Conservation (phyloP, 768 basidiomycete genomes). For the Cystofilobasidium macerans region DNA sequence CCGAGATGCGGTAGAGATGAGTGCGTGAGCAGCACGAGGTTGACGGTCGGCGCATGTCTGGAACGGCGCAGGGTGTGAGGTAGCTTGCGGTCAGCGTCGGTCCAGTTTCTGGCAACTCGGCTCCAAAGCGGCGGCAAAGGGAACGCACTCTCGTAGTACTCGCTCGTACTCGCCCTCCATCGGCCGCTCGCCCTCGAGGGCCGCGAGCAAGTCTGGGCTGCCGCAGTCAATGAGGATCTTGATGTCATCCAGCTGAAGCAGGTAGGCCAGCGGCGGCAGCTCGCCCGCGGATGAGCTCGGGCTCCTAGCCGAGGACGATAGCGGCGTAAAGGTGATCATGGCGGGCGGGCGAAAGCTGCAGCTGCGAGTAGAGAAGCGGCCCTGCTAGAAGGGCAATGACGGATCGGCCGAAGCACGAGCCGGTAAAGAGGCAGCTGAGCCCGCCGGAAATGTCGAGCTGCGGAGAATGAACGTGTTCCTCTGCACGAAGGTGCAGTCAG, state of each 20-base stretch:
- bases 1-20: constrained; percentile 82
- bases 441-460: no score
- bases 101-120: background rate
- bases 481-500: no score
- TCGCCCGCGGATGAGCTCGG: constrained; percentile 45
- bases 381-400: no score
- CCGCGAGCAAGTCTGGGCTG: constrained; percentile 41
- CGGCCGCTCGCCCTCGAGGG: constrained; percentile 31
- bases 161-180: constrained; percentile 35
- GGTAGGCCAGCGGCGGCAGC: constrained; percentile 44
- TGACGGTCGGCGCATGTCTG: constrained; percentile 68
- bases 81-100: background rate
- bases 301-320: constrained; percentile 50
- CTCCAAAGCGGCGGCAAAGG: background rate
- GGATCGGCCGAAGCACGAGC: no score
- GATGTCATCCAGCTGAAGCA: constrained; percentile 89
- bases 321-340: constrained; percentile 91
- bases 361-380: no score
- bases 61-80: constrained; percentile 8
- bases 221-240: constrained; percentile 90
- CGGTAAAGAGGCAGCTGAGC: no score
- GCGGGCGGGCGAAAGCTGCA: no score
- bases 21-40: constrained; percentile 87
- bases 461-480: no score
- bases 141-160: constrained; percentile 18